These are phyloP conservation scores for Vigna hirtella DNA, from an alignment of 306 rosid genomes.

Conservation along the genomic window DNA sequence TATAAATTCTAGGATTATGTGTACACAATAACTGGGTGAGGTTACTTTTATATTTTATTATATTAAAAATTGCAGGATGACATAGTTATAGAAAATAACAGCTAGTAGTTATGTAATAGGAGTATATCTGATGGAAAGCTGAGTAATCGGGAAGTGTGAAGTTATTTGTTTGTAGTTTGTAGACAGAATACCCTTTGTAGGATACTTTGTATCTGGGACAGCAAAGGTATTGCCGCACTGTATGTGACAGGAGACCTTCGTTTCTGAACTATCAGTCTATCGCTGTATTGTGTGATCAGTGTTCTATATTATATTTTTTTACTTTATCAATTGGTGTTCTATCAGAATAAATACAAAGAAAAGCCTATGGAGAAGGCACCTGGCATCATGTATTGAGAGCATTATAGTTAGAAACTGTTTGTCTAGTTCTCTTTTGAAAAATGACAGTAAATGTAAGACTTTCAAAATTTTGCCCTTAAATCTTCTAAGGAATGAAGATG, in stretches of 20 bases:
- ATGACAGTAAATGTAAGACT: background rate
- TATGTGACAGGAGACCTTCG: no score
- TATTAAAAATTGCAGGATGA: background rate
- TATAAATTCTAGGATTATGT: background rate
- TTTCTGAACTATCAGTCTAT: background rate
- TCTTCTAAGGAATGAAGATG: constrained; percentile 1
- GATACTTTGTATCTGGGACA: background rate
- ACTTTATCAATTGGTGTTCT: background rate
- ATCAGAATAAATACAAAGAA: constrained; percentile 1
- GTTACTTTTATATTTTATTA: no score
- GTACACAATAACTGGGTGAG: background rate
- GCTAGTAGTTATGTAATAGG: background rate
- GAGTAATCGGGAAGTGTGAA: no score
- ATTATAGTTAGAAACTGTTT: constrained; percentile 7
- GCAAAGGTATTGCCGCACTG: no score
- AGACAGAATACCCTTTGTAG: no score
- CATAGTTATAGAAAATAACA: background rate
- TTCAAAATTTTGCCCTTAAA: background rate
- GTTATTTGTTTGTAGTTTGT: no score
- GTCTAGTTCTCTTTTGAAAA: constrained; percentile 6
- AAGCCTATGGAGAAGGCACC: constrained; percentile 8
- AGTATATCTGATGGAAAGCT: no score
- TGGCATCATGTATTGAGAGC: constrained; percentile 24
- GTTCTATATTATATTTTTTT: background rate
- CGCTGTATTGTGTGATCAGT: background rate